Evolutionary conservation across 2,329 filamentous ascomycete genomes (phyloP).

Genomic region (Mariannaea elegans): DNA sequence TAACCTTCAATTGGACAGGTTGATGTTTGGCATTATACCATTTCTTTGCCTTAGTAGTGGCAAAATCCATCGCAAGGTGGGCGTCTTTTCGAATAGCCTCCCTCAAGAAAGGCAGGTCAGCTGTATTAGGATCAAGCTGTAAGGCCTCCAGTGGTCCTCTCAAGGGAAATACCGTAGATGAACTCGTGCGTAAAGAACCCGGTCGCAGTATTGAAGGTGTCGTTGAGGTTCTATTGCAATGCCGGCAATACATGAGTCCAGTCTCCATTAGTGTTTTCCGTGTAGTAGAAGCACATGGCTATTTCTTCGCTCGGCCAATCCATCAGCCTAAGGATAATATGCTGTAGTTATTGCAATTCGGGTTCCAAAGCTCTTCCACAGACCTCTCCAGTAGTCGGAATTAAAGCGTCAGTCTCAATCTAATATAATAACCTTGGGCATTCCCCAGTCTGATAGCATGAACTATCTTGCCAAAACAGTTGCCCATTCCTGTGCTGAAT

Average conservation of each 20-base stretch:
- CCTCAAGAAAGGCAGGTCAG: neutral
- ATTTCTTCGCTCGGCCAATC: no score
- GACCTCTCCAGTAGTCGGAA: no score
- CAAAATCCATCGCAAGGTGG: constrained; percentile 4
- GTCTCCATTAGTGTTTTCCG: neutral
- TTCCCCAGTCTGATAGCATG: no score
- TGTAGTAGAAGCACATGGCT: neutral
- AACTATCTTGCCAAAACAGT: no score
- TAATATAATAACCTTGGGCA: no score
- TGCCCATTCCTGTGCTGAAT: no score
- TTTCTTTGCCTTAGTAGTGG: constrained; percentile 5
- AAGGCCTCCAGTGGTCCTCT: neutral
- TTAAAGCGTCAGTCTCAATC: no score
- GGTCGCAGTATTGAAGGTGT: neutral
- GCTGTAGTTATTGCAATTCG: no score
- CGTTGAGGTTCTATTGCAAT: neutral
- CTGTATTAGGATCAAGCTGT: neutral
- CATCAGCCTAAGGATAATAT: no score
- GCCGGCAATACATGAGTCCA: neutral
- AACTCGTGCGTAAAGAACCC: neutral
- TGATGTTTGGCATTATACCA: constrained; percentile 8
- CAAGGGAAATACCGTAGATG: neutral
- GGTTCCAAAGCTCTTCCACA: no score
- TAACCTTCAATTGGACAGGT: neutral
- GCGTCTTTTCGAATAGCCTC: neutral